phyloP scores from a whole-genome alignment of 371 early-diverging fungal genomes.

The Phascolomyces articulosus region DNA sequence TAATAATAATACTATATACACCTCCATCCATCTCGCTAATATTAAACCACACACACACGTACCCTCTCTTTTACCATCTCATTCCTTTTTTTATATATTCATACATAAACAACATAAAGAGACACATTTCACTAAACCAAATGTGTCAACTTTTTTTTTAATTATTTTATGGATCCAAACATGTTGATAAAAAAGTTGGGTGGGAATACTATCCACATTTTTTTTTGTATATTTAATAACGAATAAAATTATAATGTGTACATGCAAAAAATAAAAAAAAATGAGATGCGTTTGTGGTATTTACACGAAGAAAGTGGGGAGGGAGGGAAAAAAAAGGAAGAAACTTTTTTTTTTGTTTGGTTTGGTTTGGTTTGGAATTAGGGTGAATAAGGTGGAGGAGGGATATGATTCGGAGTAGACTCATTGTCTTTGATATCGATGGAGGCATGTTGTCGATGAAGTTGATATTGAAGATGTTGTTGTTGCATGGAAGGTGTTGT shows the following conservation, averaged over 20 bases:
- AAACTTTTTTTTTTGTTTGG: neutral
- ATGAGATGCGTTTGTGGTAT: neutral
- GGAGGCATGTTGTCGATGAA: constrained; percentile 24
- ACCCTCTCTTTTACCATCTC: too few species aligned
- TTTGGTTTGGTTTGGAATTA: constrained; percentile 4
- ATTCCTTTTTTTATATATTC: too few species aligned
- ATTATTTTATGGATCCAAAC: too few species aligned
- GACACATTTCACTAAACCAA: too few species aligned
- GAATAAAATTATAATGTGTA: neutral
- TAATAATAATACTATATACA: too few species aligned
- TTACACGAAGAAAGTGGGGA: neutral
- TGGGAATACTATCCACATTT: too few species aligned
- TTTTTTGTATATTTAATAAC: too few species aligned
- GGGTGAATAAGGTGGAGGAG: constrained; percentile 31
- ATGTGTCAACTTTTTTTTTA: too few species aligned
- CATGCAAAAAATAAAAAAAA: neutral
- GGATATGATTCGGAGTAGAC: constrained; percentile 4
- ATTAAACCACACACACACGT: too few species aligned
- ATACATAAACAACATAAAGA: too few species aligned
- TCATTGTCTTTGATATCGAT: constrained; percentile 2
- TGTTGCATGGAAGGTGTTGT: constrained; percentile 29
- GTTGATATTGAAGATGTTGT: constrained; percentile 24
- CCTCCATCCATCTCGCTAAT: too few species aligned
- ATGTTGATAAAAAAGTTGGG: too few species aligned
- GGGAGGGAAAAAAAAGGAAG: neutral